phyloP scores from a whole-genome alignment of 345 rosid species.

The Trapa incisa region DNA sequence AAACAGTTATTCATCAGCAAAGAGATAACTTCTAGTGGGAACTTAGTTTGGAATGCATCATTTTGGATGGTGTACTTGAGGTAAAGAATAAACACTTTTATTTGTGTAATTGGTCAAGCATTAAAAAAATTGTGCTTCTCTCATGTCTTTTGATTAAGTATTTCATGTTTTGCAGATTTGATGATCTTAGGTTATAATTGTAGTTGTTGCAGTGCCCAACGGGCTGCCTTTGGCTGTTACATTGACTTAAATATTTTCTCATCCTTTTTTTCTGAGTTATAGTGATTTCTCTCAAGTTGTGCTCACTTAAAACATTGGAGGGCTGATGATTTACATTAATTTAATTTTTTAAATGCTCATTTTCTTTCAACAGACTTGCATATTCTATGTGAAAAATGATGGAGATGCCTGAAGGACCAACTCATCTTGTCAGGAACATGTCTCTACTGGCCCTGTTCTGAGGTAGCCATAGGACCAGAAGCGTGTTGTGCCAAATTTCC shows the following conservation, averaged over 20 bases:
- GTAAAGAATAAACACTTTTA: no score
- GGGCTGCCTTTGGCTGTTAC: conserved; percentile 99
- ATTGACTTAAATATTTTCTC: conserved; percentile 50
- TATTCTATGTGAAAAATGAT: conserved; percentile 99
- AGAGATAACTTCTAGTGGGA: no score
- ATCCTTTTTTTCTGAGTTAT: not conserved
- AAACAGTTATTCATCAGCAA: no score
- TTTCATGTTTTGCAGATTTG: no score
- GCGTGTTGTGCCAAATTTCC: not conserved
- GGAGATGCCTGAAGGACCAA: conserved; percentile 13
- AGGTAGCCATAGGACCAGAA: not conserved
- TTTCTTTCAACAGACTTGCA: conserved; percentile 55
- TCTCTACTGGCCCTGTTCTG: not conserved
- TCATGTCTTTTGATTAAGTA: no score
- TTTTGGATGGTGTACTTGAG: no score
- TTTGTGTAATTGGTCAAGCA: no score
- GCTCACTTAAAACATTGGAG: not conserved
- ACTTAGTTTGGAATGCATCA: no score
- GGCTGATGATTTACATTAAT: not conserved
- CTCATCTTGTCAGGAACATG: not conserved
- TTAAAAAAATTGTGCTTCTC: no score
- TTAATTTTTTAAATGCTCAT: not conserved
- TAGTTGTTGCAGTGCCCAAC: conserved; percentile 97
- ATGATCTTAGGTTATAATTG: conserved; percentile 69
- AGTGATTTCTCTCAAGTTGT: not conserved